A percentile compares a stretch with the other conserved stretches of the same genome.
phyloP scores from a whole-genome alignment of 495 filamentous ascomycete genomes.

The Neurospora sp. region DNA sequence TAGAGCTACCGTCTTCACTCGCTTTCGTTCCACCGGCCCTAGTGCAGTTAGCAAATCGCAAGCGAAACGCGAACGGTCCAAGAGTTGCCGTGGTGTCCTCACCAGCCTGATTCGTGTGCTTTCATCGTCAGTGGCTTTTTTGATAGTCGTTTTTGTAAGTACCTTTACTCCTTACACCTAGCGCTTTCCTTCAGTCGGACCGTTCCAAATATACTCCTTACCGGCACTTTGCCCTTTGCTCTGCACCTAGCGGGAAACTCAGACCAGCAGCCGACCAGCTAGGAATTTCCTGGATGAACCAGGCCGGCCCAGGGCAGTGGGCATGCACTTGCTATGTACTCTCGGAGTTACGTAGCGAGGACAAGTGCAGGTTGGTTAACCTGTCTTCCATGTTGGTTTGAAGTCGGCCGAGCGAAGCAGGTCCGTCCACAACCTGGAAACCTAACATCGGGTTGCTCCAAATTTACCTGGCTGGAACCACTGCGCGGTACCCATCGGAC shows the following conservation, averaged over 20 bases:
- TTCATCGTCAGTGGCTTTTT: constrained; percentile 27
- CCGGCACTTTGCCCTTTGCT: not conserved
- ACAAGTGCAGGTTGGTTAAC: not conserved
- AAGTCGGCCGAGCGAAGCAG: not conserved
- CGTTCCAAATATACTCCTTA: not conserved
- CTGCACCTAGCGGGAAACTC: not conserved
- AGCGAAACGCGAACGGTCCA: not conserved
- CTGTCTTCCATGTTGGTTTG: not conserved
- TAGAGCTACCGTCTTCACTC: not conserved
- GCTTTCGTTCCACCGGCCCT: not conserved
- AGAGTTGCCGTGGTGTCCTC: constrained; percentile 2
- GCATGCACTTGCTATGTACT: not conserved
- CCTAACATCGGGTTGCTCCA: not conserved
- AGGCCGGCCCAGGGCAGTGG: not conserved
- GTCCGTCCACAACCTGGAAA: not conserved
- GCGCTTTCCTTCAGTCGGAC: not conserved
- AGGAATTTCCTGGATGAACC: not conserved
- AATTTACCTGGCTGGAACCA: not conserved
- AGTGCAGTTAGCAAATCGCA: constrained; percentile 1
- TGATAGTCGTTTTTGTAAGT: constrained; percentile 40
- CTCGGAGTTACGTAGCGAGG: not conserved
- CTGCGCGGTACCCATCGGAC: not conserved
- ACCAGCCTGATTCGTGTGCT: constrained; percentile 21
- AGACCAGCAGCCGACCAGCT: not conserved
- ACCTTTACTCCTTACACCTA: constrained; percentile 7